Evolutionary conservation across 352 stramenopile genomes (phyloP).

Genomic region (Phytophthora capsici): DNA sequence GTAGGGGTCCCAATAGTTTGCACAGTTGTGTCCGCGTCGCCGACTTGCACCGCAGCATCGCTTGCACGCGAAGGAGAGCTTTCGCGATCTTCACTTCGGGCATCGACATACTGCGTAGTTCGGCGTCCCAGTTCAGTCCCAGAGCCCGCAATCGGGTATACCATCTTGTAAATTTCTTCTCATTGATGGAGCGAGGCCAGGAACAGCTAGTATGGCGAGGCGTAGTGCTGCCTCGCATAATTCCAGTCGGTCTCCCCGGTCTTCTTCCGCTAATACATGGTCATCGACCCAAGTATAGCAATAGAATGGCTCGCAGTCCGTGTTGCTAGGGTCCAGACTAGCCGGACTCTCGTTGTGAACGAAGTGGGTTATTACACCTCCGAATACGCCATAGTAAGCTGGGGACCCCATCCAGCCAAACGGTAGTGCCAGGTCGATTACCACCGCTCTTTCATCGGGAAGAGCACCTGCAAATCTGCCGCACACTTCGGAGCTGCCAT

Average conservation of each 20-base stretch:
- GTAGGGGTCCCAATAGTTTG: slow-evolving; percentile 7
- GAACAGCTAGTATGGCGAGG: not conserved
- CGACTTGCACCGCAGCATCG: not conserved
- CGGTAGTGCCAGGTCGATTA: not conserved
- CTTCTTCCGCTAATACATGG: not conserved
- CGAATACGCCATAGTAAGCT: not conserved
- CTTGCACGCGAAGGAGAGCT: not conserved
- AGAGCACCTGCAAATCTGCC: not conserved
- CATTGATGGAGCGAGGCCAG: not conserved
- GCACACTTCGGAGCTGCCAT: not conserved
- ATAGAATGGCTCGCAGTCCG: not conserved
- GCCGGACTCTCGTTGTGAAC: not conserved
- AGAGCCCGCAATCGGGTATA: not conserved
- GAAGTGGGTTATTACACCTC: not conserved
- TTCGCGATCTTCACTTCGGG: slow-evolving; percentile 3
- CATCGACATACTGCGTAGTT: not conserved
- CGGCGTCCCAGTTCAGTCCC: slow-evolving; percentile 5
- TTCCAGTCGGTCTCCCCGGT: not conserved
- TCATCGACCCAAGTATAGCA: not conserved
- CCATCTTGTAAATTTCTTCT: slow-evolving; percentile 4
- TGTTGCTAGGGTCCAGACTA: not conserved
- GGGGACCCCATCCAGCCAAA: no score
- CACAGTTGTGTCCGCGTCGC: slow-evolving; percentile 1
- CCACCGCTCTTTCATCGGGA: not conserved
- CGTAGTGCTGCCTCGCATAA: not conserved